A percentile compares a stretch with the other conserved stretches of the same genome.
These are phyloP conservation scores for Echium plantagineum DNA, from an alignment of 257 asterid species.

Conservation along the genomic window DNA sequence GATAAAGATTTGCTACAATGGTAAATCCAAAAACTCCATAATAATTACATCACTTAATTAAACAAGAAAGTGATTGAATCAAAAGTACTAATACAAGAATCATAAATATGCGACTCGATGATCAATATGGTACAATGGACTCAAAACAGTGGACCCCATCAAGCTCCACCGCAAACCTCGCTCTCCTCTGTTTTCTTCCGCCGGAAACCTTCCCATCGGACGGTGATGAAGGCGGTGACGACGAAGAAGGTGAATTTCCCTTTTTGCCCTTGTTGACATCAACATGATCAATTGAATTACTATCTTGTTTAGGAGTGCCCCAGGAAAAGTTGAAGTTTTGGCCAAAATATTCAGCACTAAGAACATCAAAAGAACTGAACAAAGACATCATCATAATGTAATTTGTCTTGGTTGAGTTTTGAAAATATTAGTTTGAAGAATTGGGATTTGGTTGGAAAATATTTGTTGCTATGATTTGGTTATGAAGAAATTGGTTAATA, in stretches of 20 bases:
- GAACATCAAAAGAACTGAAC: conserved; percentile 56
- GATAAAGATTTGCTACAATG: too few relatives aligned
- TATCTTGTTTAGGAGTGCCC: conserved; percentile 8
- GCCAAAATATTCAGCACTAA: conserved; percentile 36
- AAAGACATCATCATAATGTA: conserved; percentile 31
- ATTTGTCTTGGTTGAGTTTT: neutral
- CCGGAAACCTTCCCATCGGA: conserved; percentile 1
- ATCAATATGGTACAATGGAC: conserved; percentile 26
- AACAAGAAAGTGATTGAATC: neutral
- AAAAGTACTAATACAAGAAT: neutral
- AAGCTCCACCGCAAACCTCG: conserved; percentile 35
- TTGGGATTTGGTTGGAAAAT: neutral
- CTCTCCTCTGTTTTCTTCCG: conserved; percentile 13
- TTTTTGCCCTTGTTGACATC: conserved; percentile 21
- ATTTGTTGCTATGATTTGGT: neutral
- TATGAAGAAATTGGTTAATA: neutral
- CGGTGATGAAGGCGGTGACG: neutral
- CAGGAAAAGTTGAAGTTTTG: conserved; percentile 19
- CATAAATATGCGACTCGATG: too few relatives aligned
- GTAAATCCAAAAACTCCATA: neutral
- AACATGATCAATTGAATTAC: conserved; percentile 9
- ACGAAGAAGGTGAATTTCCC: conserved; percentile 1
- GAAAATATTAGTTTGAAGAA: neutral
- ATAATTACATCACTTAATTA: neutral
- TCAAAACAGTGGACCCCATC: conserved; percentile 49